Evolutionary conservation across 2,329 filamentous ascomycete species (phyloP), one percentile per base, ranked within the genome.

Genomic region (Teratosphaeria gauchensis): DNA sequence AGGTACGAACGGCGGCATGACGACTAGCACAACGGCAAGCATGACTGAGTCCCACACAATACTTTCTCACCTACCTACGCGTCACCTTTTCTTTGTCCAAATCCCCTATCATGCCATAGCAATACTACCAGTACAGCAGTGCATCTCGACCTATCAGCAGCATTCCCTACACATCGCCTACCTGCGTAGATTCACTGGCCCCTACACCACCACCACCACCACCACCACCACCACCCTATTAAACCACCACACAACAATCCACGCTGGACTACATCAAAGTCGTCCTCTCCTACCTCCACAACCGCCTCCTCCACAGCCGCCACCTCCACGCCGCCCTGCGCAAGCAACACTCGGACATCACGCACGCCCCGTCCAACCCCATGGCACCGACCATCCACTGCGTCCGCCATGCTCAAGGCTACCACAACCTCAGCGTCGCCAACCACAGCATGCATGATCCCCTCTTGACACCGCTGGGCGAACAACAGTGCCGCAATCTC

Each of bases 361-460:
- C 51, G 16, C 12, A 2, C 51, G 51, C 51, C 31, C 30, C 56
- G n/a, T 28, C 57, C 31, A 30, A 28, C 54, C 56, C 54, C 14
- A 75, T 75, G 73, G 59, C 72, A 14, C 70, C 71, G 14, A 82
- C 78, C 51, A 76, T 89, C 64, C 83, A 88, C 72, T 78, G 87
- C 64, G 82, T 90, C 67, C 86, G 88, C 73, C 87, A 90, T 72
- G 87, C 86, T 12, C 74, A 79, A 71, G 91, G 90, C 74, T 61
- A 83, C 70, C 92, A 96, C 80, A 96, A 96, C 73, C 82, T 94
- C 69, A 79, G 69, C 63, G 68, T 77, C 30, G 86, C 81, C 62
- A 90, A 92, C 74, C 87, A 92, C 70, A 69, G 76, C 61, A 77
- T 95, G 48, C 85, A 72, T n/a, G 92, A 96, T 69, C 91, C 92